Evolutionary conservation across 1,284 basidiomycete genomes (phyloP).

Genomic region (Cryptococcus wingfieldii): DNA sequence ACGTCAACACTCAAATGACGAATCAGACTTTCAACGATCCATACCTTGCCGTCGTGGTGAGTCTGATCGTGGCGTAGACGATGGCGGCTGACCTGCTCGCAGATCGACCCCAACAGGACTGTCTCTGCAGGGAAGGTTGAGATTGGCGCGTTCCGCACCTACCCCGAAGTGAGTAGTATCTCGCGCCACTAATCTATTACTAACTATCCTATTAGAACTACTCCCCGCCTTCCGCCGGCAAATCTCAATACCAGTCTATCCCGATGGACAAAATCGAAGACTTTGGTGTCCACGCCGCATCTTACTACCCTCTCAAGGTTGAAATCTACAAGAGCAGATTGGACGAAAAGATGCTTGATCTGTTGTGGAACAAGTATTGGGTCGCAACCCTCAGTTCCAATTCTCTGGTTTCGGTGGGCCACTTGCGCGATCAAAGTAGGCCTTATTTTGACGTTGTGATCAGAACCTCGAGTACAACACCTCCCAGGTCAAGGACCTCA

Average conservation of each 20-base stretch:
- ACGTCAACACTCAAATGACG: constrained; percentile 90
- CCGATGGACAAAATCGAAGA: constrained; percentile 93
- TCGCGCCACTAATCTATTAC: neutral
- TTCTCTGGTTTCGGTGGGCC: constrained; percentile 76
- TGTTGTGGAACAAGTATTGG: constrained; percentile 99
- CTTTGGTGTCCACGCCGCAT: constrained; percentile 95
- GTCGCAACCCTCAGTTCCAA: constrained; percentile 90
- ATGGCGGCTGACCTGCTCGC: neutral
- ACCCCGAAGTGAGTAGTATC: constrained; percentile 61
- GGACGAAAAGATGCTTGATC: constrained; percentile 77
- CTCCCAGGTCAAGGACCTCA: constrained; percentile 80
- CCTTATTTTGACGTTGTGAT: neutral
- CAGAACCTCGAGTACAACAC: constrained; percentile 90
- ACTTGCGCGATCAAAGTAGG: neutral
- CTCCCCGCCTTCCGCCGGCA: constrained; percentile 66
- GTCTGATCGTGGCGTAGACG: constrained; percentile 36
- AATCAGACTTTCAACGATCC: constrained; percentile 95
- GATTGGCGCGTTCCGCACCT: constrained; percentile 96
- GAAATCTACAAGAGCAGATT: constrained; percentile 89
- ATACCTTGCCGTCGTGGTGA: constrained; percentile 91
- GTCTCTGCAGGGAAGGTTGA: constrained; percentile 97
- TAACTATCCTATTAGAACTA: constrained; percentile 56
- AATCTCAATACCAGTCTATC: constrained; percentile 84
- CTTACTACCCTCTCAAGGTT: constrained; percentile 90
- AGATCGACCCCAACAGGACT: constrained; percentile 98